phyloP scores from a whole-genome alignment of 257 asterid species.

The Parsonsia alboflavescens region DNA sequence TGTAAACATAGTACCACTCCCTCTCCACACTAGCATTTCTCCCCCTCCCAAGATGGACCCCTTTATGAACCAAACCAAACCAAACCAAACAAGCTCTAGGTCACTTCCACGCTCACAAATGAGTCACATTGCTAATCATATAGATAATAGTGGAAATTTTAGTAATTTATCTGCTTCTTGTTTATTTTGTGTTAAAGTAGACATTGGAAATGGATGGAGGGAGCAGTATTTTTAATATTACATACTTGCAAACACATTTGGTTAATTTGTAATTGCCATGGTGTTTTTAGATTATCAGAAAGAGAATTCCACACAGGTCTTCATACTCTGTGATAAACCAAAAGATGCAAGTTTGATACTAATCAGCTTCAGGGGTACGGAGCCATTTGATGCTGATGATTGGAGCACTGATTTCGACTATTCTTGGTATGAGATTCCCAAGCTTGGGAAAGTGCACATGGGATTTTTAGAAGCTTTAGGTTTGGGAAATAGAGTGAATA shows the following conservation, averaged over 20 bases:
- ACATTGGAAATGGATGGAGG: background rate
- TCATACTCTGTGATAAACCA: constrained; percentile 66
- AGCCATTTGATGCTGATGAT: constrained; percentile 93
- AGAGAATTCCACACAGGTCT: constrained; percentile 79
- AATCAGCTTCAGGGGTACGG: constrained; percentile 86
- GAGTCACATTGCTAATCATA: too few species aligned
- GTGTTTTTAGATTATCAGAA: constrained; percentile 59
- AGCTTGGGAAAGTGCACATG: constrained; percentile 91
- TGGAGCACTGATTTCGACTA: constrained; percentile 95
- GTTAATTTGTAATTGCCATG: constrained; percentile 7
- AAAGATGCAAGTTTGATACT: constrained; percentile 73
- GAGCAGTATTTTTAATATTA: too few species aligned
- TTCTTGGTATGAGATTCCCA: constrained; percentile 89
- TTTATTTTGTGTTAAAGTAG: background rate
- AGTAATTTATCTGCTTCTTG: too few species aligned
- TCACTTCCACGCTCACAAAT: too few species aligned
- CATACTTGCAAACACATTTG: background rate
- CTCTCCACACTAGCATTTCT: too few species aligned
- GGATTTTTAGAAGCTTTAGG: constrained; percentile 97
- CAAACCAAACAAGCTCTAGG: too few species aligned
- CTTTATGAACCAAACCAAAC: too few species aligned
- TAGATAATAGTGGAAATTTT: too few species aligned
- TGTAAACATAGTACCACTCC: too few species aligned
- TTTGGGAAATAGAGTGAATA: constrained; percentile 60
- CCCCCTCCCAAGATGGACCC: too few species aligned